Evolutionary conservation across 345 rosid species (phyloP).

Genomic region (Corymbia maculata): DNA sequence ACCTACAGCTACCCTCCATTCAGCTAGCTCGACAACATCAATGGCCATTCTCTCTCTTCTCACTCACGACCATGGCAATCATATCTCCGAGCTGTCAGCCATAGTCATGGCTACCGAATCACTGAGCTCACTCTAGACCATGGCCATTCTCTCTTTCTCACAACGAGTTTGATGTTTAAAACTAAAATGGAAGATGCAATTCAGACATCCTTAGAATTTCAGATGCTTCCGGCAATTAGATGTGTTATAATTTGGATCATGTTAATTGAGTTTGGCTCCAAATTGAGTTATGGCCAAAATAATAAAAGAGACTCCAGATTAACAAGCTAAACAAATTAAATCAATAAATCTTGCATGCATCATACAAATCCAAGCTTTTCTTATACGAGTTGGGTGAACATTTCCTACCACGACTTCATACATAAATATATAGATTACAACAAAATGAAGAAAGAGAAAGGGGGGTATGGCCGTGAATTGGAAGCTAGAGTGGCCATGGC

Average conservation of each 20-base stretch:
- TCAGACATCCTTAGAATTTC: not conserved
- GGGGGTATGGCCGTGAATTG: too few relatives aligned
- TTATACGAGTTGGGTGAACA: not conserved
- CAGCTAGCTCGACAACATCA: not conserved
- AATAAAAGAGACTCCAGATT: not conserved
- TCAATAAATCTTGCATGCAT: not conserved
- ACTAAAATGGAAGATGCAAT: not conserved
- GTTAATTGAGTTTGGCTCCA: not conserved
- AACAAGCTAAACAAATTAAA: not conserved
- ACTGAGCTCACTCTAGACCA: not conserved
- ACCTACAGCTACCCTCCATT: not conserved
- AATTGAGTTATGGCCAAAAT: not conserved
- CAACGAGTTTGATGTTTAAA: not conserved
- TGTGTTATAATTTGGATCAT: not conserved
- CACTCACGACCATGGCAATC: not conserved
- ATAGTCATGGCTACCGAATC: not conserved
- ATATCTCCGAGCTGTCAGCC: not conserved
- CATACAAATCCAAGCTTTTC: not conserved
- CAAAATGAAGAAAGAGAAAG: too few relatives aligned
- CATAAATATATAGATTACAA: too few relatives aligned
- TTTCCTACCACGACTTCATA: too few relatives aligned
- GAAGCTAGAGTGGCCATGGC: too few relatives aligned
- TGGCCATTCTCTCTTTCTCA: not conserved
- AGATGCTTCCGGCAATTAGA: not conserved
- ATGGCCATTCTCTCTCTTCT: not conserved